Evolutionary conservation across 2,329 filamentous ascomycete species (phyloP).

Genomic region (Arthroderma uncinatum): DNA sequence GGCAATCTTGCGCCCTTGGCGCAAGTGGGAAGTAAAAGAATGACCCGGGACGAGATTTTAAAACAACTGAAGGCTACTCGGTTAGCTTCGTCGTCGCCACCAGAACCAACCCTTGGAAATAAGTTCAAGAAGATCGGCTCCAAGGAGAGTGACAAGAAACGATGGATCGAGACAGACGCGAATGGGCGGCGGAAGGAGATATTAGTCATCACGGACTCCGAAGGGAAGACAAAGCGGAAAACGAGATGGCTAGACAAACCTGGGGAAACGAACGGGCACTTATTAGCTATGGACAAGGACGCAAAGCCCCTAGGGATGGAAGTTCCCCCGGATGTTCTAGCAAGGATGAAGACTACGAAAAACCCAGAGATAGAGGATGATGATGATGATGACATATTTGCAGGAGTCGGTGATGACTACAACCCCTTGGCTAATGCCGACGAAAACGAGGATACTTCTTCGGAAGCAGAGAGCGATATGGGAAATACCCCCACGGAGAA

Average conservation of each 20-base stretch:
- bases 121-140: slow-evolving; percentile 45
- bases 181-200: slow-evolving; percentile 45
- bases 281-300: slow-evolving; percentile 36
- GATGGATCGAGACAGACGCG: slow-evolving; percentile 46
- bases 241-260: slow-evolving; percentile 42
- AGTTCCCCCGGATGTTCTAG: slow-evolving; percentile 34
- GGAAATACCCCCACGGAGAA: neutral
- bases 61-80: slow-evolving; percentile 47
- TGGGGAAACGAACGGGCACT: slow-evolving; percentile 23
- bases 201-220: slow-evolving; percentile 46
- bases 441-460: slow-evolving; percentile 38
- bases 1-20: slow-evolving; percentile 38
- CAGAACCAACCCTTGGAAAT: slow-evolving; percentile 41
- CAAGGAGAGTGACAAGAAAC: slow-evolving; percentile 36
- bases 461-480: slow-evolving; percentile 29
- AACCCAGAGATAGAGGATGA: slow-evolving; percentile 30
- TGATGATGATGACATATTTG: slow-evolving; percentile 53
- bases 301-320: slow-evolving; percentile 42
- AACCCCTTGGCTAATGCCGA: slow-evolving; percentile 46
- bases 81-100: slow-evolving; percentile 29
- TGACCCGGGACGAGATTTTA: slow-evolving; percentile 49
- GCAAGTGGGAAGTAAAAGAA: slow-evolving; percentile 28
- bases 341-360: slow-evolving; percentile 21
- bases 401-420: slow-evolving; percentile 48
- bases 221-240: slow-evolving; percentile 53